A percentile compares a stretch with the other conserved stretches of the same genome.
phyloP scores from a whole-genome alignment of 2,329 filamentous ascomycete species.

The Pseudohalonectria lignicola region DNA sequence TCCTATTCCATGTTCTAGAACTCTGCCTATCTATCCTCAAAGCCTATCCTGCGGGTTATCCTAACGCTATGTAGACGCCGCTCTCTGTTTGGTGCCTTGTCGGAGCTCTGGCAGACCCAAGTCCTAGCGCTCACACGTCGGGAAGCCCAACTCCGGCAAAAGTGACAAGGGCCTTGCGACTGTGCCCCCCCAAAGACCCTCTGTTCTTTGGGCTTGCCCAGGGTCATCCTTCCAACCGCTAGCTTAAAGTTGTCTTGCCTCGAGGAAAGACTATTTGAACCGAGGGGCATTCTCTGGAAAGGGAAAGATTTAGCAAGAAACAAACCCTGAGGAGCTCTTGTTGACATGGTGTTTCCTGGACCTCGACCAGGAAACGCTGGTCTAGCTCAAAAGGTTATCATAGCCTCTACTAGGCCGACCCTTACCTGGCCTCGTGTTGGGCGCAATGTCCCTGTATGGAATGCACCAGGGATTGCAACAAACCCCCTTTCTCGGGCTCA shows the following conservation, averaged over 20 bases:
- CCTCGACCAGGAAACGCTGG: not conserved
- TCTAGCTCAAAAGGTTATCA: not conserved
- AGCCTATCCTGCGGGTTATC: no score
- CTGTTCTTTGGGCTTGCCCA: not conserved
- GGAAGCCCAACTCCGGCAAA: not conserved
- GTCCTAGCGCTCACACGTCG: not conserved
- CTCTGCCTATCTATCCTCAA: no score
- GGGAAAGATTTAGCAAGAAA: not conserved
- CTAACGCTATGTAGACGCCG: no score
- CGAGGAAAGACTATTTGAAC: not conserved
- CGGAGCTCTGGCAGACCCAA: no score
- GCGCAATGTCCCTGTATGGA: not conserved
- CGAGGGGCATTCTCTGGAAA: not conserved
- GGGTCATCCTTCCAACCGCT: not conserved
- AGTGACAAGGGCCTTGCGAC: not conserved
- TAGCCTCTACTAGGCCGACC: not conserved
- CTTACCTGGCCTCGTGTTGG: not conserved
- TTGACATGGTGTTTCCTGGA: no score
- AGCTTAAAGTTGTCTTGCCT: not conserved
- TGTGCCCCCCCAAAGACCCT: not conserved
- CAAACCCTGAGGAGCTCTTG: no score
- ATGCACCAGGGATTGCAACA: not conserved
- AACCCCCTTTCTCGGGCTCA: no score
- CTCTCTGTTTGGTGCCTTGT: no score
- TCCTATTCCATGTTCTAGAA: no score